Conservation (phyloP, 1,284 basidiomycete genomes). For the Lentinula novae-zelandiae region DNA sequence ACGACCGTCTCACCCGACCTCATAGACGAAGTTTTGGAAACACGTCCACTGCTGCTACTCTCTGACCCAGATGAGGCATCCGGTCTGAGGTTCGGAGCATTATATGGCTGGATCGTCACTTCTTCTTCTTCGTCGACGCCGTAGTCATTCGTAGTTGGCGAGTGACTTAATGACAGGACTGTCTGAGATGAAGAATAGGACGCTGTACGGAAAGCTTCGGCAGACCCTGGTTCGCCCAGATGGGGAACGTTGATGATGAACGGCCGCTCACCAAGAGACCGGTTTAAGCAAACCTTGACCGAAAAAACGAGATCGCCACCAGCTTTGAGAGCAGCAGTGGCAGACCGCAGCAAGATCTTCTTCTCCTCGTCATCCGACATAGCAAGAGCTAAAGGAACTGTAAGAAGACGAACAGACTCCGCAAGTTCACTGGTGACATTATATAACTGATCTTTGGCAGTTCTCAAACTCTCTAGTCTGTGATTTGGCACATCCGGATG, state of each 20-base stretch:
- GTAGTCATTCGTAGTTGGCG: constrained; percentile 27
- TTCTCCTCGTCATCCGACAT: constrained; percentile 81
- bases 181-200: constrained; percentile 24
- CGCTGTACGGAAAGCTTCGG: constrained; percentile 1
- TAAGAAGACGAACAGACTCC: constrained; percentile 78
- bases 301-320: constrained; percentile 87
- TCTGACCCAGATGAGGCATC: constrained; percentile 36
- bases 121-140: constrained; percentile 45
- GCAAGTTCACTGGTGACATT: constrained; percentile 84
- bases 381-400: constrained; percentile 44
- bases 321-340: constrained; percentile 83
- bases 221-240: constrained; percentile 38
- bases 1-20: constrained; percentile 43
- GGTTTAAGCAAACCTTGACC: constrained; percentile 73
- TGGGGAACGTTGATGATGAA: constrained; percentile 63
- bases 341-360: constrained; percentile 70
- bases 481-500: constrained; percentile 58
- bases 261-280: constrained; percentile 54
- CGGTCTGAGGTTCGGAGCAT: constrained; percentile 11
- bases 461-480: constrained; percentile 56
- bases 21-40: constrained; percentile 37
- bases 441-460: constrained; percentile 82
- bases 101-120: constrained; percentile 47
- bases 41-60: constrained; percentile 30
- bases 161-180: constrained; percentile 18